Conservation (phyloP, 305 asterid genomes). For the Rubia tinctorum region DNA sequence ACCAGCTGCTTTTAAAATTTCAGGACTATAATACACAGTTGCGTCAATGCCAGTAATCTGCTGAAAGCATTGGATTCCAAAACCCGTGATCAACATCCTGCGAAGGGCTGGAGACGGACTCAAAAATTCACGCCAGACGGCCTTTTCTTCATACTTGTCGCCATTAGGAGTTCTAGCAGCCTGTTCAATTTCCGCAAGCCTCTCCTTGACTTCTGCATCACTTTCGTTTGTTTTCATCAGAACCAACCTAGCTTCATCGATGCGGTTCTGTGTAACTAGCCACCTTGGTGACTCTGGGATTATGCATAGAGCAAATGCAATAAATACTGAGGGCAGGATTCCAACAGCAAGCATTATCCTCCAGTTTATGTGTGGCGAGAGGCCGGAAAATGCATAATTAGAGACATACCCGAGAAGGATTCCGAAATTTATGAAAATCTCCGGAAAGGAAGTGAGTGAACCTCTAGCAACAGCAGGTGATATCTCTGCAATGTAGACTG, state of each 20-base stretch:
- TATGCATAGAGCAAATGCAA: constrained; percentile 62
- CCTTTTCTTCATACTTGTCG: constrained; percentile 37
- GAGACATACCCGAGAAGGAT: constrained; percentile 92
- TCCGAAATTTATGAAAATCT: constrained; percentile 82
- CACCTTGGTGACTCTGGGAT: constrained; percentile 95
- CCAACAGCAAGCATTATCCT: constrained; percentile 94
- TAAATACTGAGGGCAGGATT: constrained; percentile 69
- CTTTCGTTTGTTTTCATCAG: constrained; percentile 68
- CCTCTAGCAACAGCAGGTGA: constrained; percentile 81
- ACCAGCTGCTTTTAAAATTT: constrained; percentile 75
- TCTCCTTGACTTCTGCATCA: constrained; percentile 72
- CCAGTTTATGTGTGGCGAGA: constrained; percentile 74
- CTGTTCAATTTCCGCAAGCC: constrained; percentile 62
- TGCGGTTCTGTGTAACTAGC: constrained; percentile 66
- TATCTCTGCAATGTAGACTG: constrained; percentile 91
- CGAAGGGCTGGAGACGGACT: constrained; percentile 69
- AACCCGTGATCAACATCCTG: constrained; percentile 73
- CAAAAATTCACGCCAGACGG: constrained; percentile 74
- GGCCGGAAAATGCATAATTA: constrained; percentile 75
- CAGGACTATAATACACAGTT: constrained; percentile 89
- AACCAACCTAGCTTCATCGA: constrained; percentile 70
- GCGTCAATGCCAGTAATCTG: constrained; percentile 94
- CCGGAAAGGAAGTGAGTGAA: constrained; percentile 86
- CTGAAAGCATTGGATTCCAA: constrained; percentile 88
- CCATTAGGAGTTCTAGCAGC: constrained; percentile 47